Base-by-base conservation (phyloP, 441 rosid species). In the Aquilaria agallochum region DNA sequence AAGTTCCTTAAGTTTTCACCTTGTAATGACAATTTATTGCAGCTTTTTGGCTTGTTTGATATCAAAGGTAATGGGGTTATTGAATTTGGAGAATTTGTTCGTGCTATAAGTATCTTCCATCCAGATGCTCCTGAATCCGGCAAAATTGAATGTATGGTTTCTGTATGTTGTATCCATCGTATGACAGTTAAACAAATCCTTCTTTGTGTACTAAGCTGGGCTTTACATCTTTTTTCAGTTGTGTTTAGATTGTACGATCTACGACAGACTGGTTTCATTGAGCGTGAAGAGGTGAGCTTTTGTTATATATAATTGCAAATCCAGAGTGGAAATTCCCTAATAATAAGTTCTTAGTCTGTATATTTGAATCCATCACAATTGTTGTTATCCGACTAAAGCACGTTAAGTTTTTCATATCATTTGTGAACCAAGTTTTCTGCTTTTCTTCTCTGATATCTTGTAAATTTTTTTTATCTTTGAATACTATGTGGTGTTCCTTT, bases 1-100 rank as follows among this genome's bases (percentile, higher is more conserved):
- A 40, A 40, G 45, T 7, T 40, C 45, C 20, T 20, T 20, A 32
- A 50, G 31, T 31, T 31, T 14, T 5, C 34, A 31, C 15, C 11
- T 33, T 55, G 5, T 4, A 10, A 3, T 67, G 40, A 33, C 53
- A 31, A 53, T 46, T 48, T 67, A 7, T 74, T 44, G 50, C 76
- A 86, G 87, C 62, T 86, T 2, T 83, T 83, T 74, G 82, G 80
- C 67, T 64, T 80, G 60, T 86, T 83, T 30, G 95, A 90, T 64
- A 64, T 59, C 62, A 86, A 88, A 65, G 62, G 74, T 3, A 80
- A 88, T 62, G 95, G 88, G 47, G 79, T 79, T 54, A 76, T 84
- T 44, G 95, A 84, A 50, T 88, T 90, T 56, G 84, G 72, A 44
- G 97, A 90, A 76, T 86, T 87, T 61, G 83, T 87, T 65, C 83